A percentile compares a stretch with the other conserved stretches of the same genome.
These are phyloP conservation scores for Cystobasidium pallidum DNA, from an alignment of 1,284 basidiomycete genomes.

Conservation along the genomic window DNA sequence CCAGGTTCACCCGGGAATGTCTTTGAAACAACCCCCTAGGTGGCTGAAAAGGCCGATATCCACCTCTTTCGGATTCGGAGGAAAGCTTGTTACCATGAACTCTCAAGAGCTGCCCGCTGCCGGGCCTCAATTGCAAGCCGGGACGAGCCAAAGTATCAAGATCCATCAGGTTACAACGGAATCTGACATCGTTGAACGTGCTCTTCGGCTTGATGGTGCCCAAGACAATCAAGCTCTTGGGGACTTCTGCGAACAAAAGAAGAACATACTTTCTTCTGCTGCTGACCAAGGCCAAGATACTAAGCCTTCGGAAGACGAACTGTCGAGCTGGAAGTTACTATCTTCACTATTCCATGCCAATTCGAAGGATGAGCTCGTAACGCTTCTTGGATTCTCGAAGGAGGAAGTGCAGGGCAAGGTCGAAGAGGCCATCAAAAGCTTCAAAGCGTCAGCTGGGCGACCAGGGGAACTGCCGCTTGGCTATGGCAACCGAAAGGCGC, in stretches of 20 bases:
- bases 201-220: conserved; percentile 70
- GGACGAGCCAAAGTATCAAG: conserved; percentile 60
- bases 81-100: conserved; percentile 70
- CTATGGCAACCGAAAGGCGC: conserved; percentile 49
- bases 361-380: conserved; percentile 86
- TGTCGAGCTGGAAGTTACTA: conserved; percentile 80
- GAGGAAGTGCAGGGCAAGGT: conserved; percentile 79
- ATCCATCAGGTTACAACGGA: conserved; percentile 78
- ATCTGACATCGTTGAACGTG: conserved; percentile 74
- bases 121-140: conserved; percentile 63
- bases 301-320: conserved; percentile 52
- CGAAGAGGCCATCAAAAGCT: conserved; percentile 74
- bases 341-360: conserved; percentile 87
- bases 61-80: conserved; percentile 89
- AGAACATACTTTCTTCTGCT: conserved; percentile 56
- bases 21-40: conserved; percentile 87
- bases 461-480: conserved; percentile 40
- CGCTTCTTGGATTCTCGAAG: conserved; percentile 90
- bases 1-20: conserved; percentile 61
- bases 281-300: conserved; percentile 18
- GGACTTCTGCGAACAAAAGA: conserved; percentile 68
- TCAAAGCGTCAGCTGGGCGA: conserved; percentile 61
- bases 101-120: conserved; percentile 64
- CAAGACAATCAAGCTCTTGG: conserved; percentile 67
- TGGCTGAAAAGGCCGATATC: conserved; percentile 88